Conservation (phyloP, 805 yeast species). For the Zygosaccharomyces bisporus region DNA sequence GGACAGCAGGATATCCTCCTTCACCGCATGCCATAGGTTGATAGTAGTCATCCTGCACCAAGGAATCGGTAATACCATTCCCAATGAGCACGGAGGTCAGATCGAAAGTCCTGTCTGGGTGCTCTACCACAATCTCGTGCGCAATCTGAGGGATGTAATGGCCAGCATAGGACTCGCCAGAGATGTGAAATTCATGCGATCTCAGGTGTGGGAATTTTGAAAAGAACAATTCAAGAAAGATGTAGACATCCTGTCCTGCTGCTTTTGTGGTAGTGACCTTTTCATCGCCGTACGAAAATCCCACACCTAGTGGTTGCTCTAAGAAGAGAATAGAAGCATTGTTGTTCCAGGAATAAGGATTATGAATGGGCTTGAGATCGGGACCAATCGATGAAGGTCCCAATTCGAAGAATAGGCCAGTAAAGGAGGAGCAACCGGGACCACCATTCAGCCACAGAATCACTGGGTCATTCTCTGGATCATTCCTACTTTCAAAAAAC, state of each 20-base stretch:
- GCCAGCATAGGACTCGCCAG: constrained; percentile 85
- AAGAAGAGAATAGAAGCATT: constrained; percentile 87
- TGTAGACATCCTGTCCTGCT: constrained; percentile 84
- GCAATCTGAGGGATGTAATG: constrained; percentile 75
- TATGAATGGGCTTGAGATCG: constrained; percentile 62
- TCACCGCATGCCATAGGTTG: constrained; percentile 93
- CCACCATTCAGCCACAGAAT: constrained; percentile 92
- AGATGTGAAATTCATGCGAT: constrained; percentile 61
- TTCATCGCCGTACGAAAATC: constrained; percentile 72
- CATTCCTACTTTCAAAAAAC: constrained; percentile 88
- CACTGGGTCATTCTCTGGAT: constrained; percentile 81
- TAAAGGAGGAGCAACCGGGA: constrained; percentile 91
- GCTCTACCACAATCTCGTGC: constrained; percentile 44
- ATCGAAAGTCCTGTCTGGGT: constrained; percentile 53
- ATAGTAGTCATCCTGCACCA: constrained; percentile 71
- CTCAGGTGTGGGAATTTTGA: constrained; percentile 73
- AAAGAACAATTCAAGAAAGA: constrained; percentile 79
- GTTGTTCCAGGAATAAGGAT: constrained; percentile 86
- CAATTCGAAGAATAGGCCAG: constrained; percentile 85
- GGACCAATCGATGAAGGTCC: constrained; percentile 79
- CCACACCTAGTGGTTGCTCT: constrained; percentile 93
- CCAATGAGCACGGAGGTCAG: constrained; percentile 83
- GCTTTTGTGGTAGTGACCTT: constrained; percentile 67
- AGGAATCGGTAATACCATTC: constrained; percentile 86
- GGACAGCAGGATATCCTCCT: constrained; percentile 77